These are phyloP conservation scores for Colletotrichum lentis DNA, from an alignment of 2,329 filamentous ascomycete species.

Conservation along the genomic window DNA sequence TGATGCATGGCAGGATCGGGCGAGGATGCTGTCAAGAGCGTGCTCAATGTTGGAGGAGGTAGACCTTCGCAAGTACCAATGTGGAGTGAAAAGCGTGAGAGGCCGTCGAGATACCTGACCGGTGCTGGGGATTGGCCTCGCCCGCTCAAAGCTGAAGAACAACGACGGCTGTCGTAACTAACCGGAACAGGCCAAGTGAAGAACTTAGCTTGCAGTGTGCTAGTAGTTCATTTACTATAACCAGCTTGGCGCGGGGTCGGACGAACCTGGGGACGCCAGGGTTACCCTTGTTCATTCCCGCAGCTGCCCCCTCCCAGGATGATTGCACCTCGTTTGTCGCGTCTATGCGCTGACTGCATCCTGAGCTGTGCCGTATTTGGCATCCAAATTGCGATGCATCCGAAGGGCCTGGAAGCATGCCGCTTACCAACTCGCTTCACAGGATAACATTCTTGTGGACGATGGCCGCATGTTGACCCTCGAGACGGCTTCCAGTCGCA, in stretches of 20 bases:
- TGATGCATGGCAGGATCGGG: constrained; percentile 14
- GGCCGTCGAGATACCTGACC: not conserved
- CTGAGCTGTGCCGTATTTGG: not conserved
- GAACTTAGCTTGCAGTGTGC: constrained; percentile 21
- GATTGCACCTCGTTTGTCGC: not conserved
- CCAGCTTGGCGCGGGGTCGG: constrained; percentile 37
- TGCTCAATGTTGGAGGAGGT: constrained; percentile 14
- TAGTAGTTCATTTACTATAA: not conserved
- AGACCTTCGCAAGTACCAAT: constrained; percentile 5
- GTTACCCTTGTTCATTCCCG: constrained; percentile 15
- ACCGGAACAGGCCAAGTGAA: constrained; percentile 28
- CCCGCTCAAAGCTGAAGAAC: constrained; percentile 6
- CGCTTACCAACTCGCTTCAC: not conserved
- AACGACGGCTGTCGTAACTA: constrained; percentile 6
- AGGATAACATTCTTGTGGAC: not conserved
- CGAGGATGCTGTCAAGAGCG: constrained; percentile 21
- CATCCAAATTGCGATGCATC: not conserved
- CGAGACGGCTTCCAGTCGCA: constrained; percentile 3
- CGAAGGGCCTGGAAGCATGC: not conserved
- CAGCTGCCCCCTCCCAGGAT: not conserved
- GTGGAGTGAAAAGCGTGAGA: not conserved
- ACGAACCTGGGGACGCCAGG: constrained; percentile 32
- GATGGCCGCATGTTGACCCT: not conserved
- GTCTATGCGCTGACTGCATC: not conserved
- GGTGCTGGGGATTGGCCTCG: constrained; percentile 27